Base-by-base conservation (phyloP, 2,329 filamentous ascomycete species). In the Venturia nashicola region DNA sequence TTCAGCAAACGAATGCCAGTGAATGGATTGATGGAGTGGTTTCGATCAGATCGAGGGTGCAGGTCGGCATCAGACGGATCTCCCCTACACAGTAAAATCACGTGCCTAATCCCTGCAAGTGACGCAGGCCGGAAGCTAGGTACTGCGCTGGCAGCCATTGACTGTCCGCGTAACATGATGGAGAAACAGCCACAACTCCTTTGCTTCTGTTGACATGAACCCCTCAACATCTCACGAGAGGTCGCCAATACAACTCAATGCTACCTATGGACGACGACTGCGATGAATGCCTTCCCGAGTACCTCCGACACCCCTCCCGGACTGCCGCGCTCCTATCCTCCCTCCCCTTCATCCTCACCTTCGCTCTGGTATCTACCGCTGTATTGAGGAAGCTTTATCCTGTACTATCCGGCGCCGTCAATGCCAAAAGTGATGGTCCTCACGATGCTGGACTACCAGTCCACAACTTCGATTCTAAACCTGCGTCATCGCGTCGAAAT, bases 351-450 rank as follows among this genome's bases (percentile, higher is more conserved):
- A 72, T 89, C 65, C 73, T 85, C 65, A 89, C 89, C 44, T 93
- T 93, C 74, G 67, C 83, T 67, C 70, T 82, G 61, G 83, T 89
- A 68, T 83, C 82, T 61, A 70, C 83, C 43, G 75, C 89, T 63
- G 86, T 88, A 61, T 81, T 85, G 61, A 82, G 84, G 43, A 86
- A 84, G 69, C 76, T 95, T 20, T 91, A 90, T 69, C 90, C 90
- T 3, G 77, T 84, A n/a, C 81, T 95, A 9, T 85, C 87, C 48
- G 80, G 80, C 65, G 59, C 87, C 48, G 80, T 80, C 66, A 60
- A 18, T 78, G 77, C 61, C 79, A 36, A 36, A 18, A 14, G 23
- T 2, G 32, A 55, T 20, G 44, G 68, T 40, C 65, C 71, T 51
- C n/a, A 65, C 23, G 65, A 68, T 68, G 67, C 65, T 65, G 39